Conservation (phyloP, 352 stramenopile genomes). For the Phytophthora idaei region DNA sequence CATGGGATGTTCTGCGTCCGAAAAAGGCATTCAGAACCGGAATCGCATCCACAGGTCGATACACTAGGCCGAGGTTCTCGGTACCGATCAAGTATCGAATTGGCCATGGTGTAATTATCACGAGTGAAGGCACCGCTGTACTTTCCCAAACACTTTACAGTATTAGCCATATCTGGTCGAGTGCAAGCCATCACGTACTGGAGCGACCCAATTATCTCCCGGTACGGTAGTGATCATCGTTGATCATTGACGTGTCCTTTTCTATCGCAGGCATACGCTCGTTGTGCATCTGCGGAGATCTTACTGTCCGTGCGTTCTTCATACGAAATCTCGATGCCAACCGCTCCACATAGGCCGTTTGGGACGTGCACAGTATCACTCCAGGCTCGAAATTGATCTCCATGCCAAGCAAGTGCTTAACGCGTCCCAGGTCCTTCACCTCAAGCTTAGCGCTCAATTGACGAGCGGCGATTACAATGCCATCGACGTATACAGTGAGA, state of each 20-base stretch:
- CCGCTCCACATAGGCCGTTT: conserved; percentile 1
- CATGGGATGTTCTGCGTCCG: conserved; percentile 11
- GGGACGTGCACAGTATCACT: conserved; percentile 3
- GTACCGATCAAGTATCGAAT: conserved; percentile 8
- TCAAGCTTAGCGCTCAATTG: conserved; percentile 8
- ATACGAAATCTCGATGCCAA: neutral
- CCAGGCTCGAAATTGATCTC: conserved; percentile 2
- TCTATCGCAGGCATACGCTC: conserved; percentile 1
- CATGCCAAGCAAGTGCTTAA: conserved; percentile 3
- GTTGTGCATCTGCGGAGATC: conserved; percentile 6
- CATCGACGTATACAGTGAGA: conserved; percentile 16
- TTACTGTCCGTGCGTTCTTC: neutral
- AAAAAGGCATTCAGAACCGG: neutral
- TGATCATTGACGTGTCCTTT: neutral
- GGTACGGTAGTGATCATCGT: neutral
- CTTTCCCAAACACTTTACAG: conserved; percentile 1
- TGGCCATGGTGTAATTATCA: neutral
- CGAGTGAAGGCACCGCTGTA: conserved; percentile 3
- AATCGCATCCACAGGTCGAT: neutral
- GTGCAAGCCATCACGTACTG: conserved; percentile 7
- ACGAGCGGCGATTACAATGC: conserved; percentile 1
- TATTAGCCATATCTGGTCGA: conserved; percentile 8
- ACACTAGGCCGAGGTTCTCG: conserved; percentile 3
- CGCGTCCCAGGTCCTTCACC: neutral
- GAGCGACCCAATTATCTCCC: conserved; percentile 4